These are phyloP conservation scores for Alternaria rosae DNA, from an alignment of 2,329 filamentous ascomycete species.

Conservation along the genomic window DNA sequence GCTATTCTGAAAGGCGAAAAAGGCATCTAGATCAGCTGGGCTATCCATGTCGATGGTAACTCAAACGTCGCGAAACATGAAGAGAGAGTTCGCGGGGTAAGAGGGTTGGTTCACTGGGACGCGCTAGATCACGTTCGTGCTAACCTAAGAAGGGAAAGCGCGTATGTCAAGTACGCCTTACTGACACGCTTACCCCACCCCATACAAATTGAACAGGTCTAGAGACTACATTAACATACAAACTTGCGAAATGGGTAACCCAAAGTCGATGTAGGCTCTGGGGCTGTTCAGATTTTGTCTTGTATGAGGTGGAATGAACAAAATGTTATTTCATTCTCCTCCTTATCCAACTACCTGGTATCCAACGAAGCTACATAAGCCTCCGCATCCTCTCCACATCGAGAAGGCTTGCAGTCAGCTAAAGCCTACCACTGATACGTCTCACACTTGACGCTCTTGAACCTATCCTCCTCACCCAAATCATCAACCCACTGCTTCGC, in stretches of 20 bases:
- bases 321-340: background rate
- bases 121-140: background rate
- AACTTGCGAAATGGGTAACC: background rate
- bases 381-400: background rate
- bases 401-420: background rate
- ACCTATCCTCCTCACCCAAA: background rate
- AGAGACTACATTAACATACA: background rate
- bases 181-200: background rate
- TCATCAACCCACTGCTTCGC: background rate
- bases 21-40: background rate
- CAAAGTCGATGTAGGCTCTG: too few relatives aligned
- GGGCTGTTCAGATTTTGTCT: too few relatives aligned
- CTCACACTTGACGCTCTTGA: background rate
- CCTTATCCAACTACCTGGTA: background rate
- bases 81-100: conserved; percentile 1
- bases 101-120: background rate
- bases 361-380: background rate
- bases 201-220: background rate
- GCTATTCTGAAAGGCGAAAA: background rate
- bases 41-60: background rate
- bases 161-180: conserved; percentile 19
- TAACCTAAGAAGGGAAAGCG: conserved; percentile 13
- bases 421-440: background rate
- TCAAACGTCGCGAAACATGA: background rate
- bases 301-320: too few relatives aligned